Base-by-base conservation (phyloP, 2,329 filamentous ascomycete genomes). In the Ilyonectria sp. region DNA sequence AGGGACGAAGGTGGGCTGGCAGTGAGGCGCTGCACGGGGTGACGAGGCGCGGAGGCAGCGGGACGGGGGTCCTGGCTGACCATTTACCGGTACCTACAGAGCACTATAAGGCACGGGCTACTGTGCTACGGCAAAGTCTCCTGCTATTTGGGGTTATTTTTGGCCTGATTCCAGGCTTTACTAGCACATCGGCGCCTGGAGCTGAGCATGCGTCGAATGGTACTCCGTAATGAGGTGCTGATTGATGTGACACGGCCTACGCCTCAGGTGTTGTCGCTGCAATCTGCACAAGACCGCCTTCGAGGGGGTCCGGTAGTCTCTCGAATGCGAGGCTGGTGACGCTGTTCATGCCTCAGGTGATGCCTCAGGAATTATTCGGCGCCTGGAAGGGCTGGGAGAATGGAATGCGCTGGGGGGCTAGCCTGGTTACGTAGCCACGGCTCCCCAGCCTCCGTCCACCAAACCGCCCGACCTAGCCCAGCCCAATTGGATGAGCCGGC, bases 11-110 rank as follows among this genome's bases (percentile, higher is more conserved):
- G 65, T 69, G 70, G 67, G 71, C 69, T 69, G 61, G 58, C 43
- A 67, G 49, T 26, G 71, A 71, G 71, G 69, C 74, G 71, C 70
- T 69, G 75, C 63, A 69, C 72, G 60, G 75, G 76, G 75, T 78
- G 77, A 77, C 77, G 75, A 78, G 61, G 71, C 72, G 69, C 68
- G 68, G 68, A 69, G 68, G 46, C 33, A 47, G 63, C 68, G 68
- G 68, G 52, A 70, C 60, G 62, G 71, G 64, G 68, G 59, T 50
- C 67, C 69, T 49, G 66, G 53, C 61, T 67, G 55, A 68, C 65
- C 55, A 35, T 49, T 64, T 54, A 57, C 64, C 66, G 59, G 44
- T 40, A 63, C 59, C 53, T 67, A 50, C 31, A 63, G 40, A 59
- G 55, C 55, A 64, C 55, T 47, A 33, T 13, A 64, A 33, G 49